Conservation (phyloP, 2,329 filamentous ascomycete species). For the Escovopsis weberi region DNA sequence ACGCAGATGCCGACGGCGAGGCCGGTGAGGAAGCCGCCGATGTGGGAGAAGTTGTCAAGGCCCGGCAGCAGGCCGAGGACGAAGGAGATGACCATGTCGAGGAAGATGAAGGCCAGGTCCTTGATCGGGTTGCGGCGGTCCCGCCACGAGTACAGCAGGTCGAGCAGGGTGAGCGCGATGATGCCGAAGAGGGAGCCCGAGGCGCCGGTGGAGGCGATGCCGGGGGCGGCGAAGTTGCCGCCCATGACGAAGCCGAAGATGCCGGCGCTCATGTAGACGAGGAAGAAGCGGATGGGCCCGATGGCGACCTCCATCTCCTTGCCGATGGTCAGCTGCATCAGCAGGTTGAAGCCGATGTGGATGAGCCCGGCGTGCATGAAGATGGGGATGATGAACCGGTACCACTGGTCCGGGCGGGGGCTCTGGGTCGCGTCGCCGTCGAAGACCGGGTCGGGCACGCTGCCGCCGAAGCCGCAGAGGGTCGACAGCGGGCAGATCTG, state of each 20-base stretch:
- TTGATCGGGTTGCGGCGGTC: slow-evolving; percentile 62
- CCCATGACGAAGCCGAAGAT: slow-evolving; percentile 95
- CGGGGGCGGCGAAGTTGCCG: slow-evolving; percentile 77
- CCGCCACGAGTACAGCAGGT: slow-evolving; percentile 85
- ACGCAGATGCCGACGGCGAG: slow-evolving; percentile 75
- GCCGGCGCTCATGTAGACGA: slow-evolving; percentile 81
- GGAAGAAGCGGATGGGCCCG: slow-evolving; percentile 70
- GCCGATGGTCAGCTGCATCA: slow-evolving; percentile 79
- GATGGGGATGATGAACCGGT: slow-evolving; percentile 86
- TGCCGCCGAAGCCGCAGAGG: slow-evolving; percentile 68
- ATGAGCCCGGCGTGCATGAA: slow-evolving; percentile 90
- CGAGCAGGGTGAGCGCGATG: slow-evolving; percentile 73
- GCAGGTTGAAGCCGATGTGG: slow-evolving; percentile 90
- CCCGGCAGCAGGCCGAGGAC: slow-evolving; percentile 83
- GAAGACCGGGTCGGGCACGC: slow-evolving; percentile 51
- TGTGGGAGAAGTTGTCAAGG: slow-evolving; percentile 93
- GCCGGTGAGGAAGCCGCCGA: slow-evolving; percentile 90
- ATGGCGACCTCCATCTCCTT: slow-evolving; percentile 88
- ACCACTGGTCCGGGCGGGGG: slow-evolving; percentile 83
- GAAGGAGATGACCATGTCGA: slow-evolving; percentile 82
- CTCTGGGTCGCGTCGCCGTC: slow-evolving; percentile 33
- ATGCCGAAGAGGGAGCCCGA: slow-evolving; percentile 88
- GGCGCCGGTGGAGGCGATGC: slow-evolving; percentile 72
- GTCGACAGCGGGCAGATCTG: slow-evolving; percentile 57
- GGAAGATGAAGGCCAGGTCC: slow-evolving; percentile 73